Evolutionary conservation across 1,284 basidiomycete genomes (phyloP).

Genomic region (Leccinum huronense): DNA sequence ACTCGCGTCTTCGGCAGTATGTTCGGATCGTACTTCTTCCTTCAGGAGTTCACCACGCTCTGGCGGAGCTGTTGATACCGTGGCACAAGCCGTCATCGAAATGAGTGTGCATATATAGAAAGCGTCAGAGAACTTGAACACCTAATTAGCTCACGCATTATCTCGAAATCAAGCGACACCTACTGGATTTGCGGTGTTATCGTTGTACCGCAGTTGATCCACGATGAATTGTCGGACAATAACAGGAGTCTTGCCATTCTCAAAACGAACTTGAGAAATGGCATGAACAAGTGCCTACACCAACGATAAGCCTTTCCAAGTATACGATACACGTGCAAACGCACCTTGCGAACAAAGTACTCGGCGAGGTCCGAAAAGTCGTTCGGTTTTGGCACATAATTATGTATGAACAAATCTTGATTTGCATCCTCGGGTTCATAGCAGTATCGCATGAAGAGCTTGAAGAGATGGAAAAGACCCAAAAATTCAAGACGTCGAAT

Average conservation of each 20-base stretch:
- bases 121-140: slow-evolving; percentile 79
- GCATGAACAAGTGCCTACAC: slow-evolving; percentile 72
- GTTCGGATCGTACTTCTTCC: slow-evolving; percentile 61
- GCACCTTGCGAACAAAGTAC: slow-evolving; percentile 92
- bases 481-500: slow-evolving; percentile 78
- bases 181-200: slow-evolving; percentile 89
- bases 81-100: slow-evolving; percentile 75
- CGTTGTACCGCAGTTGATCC: slow-evolving; percentile 90
- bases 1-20: slow-evolving; percentile 63
- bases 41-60: slow-evolving; percentile 75
- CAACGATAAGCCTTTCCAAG: slow-evolving; percentile 10
- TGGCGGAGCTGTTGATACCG: slow-evolving; percentile 69
- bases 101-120: slow-evolving; percentile 90
- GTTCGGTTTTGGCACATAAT: slow-evolving; percentile 89
- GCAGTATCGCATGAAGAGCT: slow-evolving; percentile 92
- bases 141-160: slow-evolving; percentile 15
- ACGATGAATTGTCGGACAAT: slow-evolving; percentile 91
- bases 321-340: slow-evolving; percentile 10
- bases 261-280: slow-evolving; percentile 82
- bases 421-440: slow-evolving; percentile 79
- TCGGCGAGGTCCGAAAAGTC: slow-evolving; percentile 91
- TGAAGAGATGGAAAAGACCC: slow-evolving; percentile 94
- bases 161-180: slow-evolving; percentile 32
- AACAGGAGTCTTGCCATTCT: slow-evolving; percentile 81
- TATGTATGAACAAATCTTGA: slow-evolving; percentile 79